These are phyloP conservation scores for Penicillium lagena DNA, from an alignment of 495 filamentous ascomycete species.

Conservation along the genomic window DNA sequence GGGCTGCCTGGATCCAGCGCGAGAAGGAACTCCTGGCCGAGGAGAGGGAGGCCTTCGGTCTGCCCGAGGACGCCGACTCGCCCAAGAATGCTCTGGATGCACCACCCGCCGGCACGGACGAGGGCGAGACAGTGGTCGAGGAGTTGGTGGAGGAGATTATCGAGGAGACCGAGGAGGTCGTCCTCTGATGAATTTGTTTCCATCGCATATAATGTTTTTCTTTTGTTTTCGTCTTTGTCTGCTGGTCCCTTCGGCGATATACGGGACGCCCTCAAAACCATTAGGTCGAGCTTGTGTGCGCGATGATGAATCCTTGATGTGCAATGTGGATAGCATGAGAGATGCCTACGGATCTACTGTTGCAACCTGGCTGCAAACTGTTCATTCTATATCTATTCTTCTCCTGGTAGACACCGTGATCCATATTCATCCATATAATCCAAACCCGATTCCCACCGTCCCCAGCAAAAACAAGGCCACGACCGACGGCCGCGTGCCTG, in stretches of 20 bases:
- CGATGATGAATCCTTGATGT: conserved; percentile 19
- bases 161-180: conserved; percentile 85
- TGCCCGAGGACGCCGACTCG: conserved; percentile 58
- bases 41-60: conserved; percentile 61
- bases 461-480: conserved; percentile 7
- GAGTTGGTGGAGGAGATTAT: conserved; percentile 93
- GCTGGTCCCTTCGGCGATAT: conserved; percentile 16
- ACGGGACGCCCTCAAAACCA: conserved; percentile 22
- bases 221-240: conserved; percentile 20
- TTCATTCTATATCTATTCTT: conserved; percentile 3
- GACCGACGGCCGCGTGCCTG: neutral
- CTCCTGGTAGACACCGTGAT: neutral
- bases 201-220: conserved; percentile 37
- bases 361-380: conserved; percentile 1
- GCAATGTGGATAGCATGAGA: conserved; percentile 32
- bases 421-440: conserved; percentile 6
- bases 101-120: conserved; percentile 39
- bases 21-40: conserved; percentile 67
- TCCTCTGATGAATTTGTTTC: conserved; percentile 33
- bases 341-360: conserved; percentile 24
- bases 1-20: conserved; percentile 74
- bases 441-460: conserved; percentile 9
- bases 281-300: conserved; percentile 22
- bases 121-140: conserved; percentile 69
- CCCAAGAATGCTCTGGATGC: conserved; percentile 47